Evolutionary conservation across 257 asterid genomes (phyloP).

Genomic region (Echites panduratus): DNA sequence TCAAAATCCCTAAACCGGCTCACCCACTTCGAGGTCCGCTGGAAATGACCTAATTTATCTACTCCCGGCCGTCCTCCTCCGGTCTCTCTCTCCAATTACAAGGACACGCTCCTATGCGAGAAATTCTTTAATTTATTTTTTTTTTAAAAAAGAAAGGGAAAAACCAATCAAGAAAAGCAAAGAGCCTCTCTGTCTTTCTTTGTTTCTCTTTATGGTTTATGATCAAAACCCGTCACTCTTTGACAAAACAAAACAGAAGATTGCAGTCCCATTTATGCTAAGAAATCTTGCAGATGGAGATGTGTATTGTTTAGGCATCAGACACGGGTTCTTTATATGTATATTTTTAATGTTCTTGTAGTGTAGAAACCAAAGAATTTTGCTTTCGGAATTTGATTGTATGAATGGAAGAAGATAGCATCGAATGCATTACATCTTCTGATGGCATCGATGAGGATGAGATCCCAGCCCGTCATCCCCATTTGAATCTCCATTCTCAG

Average conservation of each 20-base stretch:
- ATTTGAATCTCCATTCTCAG: constrained; percentile 25
- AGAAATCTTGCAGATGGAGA: background rate
- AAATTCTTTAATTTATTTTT: background rate
- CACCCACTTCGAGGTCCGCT: background rate
- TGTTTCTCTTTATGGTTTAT: background rate
- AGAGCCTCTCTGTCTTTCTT: constrained; percentile 8
- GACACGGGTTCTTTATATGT: background rate
- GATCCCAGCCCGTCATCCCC: constrained; percentile 27
- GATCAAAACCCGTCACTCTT: background rate
- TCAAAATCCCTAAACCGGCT: background rate
- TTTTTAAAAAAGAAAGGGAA: background rate
- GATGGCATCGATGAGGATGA: constrained; percentile 34
- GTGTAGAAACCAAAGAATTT: background rate
- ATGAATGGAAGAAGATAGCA: constrained; percentile 35
- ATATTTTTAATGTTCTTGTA: background rate
- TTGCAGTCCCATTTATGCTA: background rate
- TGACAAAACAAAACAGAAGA: background rate
- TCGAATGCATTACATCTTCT: constrained; percentile 39
- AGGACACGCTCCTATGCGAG: constrained; percentile 10
- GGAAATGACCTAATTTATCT: constrained; percentile 1
- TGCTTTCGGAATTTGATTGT: background rate
- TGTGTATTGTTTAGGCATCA: background rate
- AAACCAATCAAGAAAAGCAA: constrained; percentile 14
- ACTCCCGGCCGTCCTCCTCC: background rate
- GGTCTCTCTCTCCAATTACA: constrained; percentile 4